Conservation (phyloP, 2,329 filamentous ascomycete genomes). For the Huntiella abstrusa region DNA sequence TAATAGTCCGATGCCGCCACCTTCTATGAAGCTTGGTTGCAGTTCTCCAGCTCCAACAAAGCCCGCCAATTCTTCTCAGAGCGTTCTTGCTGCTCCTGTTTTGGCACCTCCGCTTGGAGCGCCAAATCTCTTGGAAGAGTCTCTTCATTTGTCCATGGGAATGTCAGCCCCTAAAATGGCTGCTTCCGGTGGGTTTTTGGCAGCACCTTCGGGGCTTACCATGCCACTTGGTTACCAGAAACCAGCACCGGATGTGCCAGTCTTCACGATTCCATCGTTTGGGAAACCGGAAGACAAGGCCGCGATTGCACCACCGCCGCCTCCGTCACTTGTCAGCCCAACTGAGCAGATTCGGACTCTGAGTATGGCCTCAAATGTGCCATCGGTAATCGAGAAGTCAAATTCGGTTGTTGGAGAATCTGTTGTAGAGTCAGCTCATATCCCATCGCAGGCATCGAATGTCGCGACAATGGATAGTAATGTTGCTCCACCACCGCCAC, state of each 20-base stretch:
- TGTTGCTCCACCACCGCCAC: background rate
- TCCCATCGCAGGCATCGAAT: background rate
- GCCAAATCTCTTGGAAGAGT: constrained; percentile 9
- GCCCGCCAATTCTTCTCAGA: constrained; percentile 7
- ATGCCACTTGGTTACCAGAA: constrained; percentile 1
- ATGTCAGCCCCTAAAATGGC: constrained; percentile 15
- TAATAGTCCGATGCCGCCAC: constrained; percentile 5
- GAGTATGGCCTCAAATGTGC: too few species aligned
- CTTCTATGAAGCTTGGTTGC: background rate
- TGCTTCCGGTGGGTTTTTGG: constrained; percentile 6
- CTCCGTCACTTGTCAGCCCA: too few species aligned
- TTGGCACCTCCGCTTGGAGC: constrained; percentile 19
- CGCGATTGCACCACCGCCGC: too few species aligned
- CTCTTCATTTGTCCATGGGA: constrained; percentile 11
- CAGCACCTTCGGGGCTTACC: constrained; percentile 13
- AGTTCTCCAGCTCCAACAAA: constrained; percentile 2
- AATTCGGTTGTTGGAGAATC: too few species aligned
- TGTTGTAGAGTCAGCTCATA: too few species aligned
- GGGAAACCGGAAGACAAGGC: background rate
- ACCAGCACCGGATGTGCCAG: background rate
- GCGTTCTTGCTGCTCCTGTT: constrained; percentile 22
- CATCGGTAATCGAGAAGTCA: too few species aligned
- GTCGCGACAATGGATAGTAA: background rate
- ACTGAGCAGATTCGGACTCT: too few species aligned
- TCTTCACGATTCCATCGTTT: background rate